Percentiles rank a stretch among this genome's conserved stretches.
These are phyloP conservation scores for Chenopodium formosanum DNA, from an alignment of 148 eudicot species.

Conservation along the genomic window DNA sequence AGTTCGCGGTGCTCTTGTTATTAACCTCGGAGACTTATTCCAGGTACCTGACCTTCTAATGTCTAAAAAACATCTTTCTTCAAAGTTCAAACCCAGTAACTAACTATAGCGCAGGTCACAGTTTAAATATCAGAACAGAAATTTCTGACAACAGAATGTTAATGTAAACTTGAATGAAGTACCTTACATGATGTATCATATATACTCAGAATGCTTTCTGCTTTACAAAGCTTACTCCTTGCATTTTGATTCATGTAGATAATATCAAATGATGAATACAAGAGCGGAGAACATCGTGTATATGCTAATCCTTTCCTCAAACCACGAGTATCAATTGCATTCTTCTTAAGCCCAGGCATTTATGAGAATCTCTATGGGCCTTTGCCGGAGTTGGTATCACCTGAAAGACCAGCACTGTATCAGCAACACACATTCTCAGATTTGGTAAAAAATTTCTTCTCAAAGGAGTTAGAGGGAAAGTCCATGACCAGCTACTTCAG, in stretches of 20 bases:
- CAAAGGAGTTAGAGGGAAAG: constrained; percentile 58
- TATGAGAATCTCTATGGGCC: constrained; percentile 55
- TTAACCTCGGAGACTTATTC: constrained; percentile 45
- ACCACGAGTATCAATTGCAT: constrained; percentile 51
- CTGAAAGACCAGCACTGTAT: constrained; percentile 50
- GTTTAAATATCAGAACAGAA: not conserved
- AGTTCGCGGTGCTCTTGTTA: constrained; percentile 38
- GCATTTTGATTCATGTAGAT: constrained; percentile 35
- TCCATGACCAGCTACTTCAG: constrained; percentile 45
- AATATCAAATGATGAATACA: constrained; percentile 64
- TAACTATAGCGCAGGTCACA: no score
- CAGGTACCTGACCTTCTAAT: constrained; percentile 32
- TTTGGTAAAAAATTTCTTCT: constrained; percentile 42
- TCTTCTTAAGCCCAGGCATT: constrained; percentile 50
- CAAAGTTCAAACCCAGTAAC: not conserved
- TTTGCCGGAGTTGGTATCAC: constrained; percentile 55
- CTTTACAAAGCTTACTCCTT: not conserved
- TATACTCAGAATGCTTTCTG: not conserved
- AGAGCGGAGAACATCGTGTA: constrained; percentile 71
- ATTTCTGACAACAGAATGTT: not conserved
- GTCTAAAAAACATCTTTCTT: not conserved
- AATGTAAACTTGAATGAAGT: not conserved
- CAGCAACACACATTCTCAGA: constrained; percentile 39
- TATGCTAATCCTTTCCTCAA: constrained; percentile 43
- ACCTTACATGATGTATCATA: not conserved